Percentiles rank a stretch among this genome's conserved stretches.
Evolutionary conservation across 2,329 filamentous ascomycete species (phyloP).

Genomic region (Samsoniella hepiali): DNA sequence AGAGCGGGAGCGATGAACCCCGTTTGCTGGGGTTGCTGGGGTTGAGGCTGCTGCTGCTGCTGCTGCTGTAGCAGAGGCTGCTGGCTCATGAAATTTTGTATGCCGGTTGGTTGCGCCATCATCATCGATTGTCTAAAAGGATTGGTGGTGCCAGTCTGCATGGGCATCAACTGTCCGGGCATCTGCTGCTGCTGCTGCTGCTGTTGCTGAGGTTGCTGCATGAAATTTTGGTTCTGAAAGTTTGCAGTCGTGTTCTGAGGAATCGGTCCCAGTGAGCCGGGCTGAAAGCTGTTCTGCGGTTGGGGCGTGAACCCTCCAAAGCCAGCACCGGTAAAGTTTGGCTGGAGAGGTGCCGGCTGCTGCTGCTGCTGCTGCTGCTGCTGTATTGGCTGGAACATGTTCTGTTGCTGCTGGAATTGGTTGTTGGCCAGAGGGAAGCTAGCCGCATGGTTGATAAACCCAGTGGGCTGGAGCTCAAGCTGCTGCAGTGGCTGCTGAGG

Average conservation of each 20-base stretch:
- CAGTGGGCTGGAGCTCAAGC: conserved; percentile 22
- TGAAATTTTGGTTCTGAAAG: conserved; percentile 41
- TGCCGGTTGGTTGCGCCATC: conserved; percentile 54
- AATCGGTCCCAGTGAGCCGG: conserved; percentile 51
- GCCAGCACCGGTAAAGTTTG: conserved; percentile 64
- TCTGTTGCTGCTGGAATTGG: conserved; percentile 32
- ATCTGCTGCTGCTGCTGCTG: conserved; percentile 25
- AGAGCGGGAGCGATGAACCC: conserved; percentile 36
- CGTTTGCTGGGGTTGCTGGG: conserved; percentile 3
- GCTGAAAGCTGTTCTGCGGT: conserved; percentile 45
- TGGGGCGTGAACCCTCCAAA: conserved; percentile 81
- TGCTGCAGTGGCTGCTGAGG: conserved; percentile 27
- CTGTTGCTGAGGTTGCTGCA: conserved; percentile 23
- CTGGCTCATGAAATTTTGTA: conserved; percentile 31
- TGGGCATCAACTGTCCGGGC: conserved; percentile 25
- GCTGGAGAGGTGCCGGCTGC: conserved; percentile 42
- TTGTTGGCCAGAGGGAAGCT: conserved; percentile 24
- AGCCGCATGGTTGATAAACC: conserved; percentile 9
- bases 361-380: conserved; percentile 38
- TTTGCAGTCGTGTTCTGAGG: conserved; percentile 53
- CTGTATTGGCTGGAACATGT: conserved; percentile 37
- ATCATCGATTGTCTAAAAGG: conserved; percentile 93
- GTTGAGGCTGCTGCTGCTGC: neutral
- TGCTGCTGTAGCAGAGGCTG: neutral
- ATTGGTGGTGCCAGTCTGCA: conserved; percentile 61